These are phyloP conservation scores for Fusarium paranaense DNA, from an alignment of 2,329 filamentous ascomycete species.

Conservation along the genomic window DNA sequence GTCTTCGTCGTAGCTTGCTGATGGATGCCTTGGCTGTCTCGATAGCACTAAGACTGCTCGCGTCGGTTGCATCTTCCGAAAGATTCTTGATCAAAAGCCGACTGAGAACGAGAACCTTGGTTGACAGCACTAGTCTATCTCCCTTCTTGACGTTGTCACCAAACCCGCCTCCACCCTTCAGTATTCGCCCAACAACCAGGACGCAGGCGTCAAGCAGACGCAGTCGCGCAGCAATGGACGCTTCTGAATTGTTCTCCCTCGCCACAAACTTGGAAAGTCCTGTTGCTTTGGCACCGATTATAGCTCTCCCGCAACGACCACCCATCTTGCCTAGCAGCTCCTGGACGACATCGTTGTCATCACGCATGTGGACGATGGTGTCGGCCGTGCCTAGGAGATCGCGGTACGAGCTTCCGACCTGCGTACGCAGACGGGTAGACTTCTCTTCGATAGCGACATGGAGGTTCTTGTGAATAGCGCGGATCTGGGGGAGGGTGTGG, in stretches of 20 bases:
- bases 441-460: conserved; percentile 72
- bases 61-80: conserved; percentile 58
- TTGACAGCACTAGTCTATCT: conserved; percentile 65
- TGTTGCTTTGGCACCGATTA: conserved; percentile 73
- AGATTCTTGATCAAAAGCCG: conserved; percentile 81
- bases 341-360: conserved; percentile 81
- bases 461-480: conserved; percentile 70
- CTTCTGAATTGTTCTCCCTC: conserved; percentile 43
- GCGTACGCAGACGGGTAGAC: conserved; percentile 69
- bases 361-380: conserved; percentile 90
- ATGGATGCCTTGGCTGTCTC: conserved; percentile 74
- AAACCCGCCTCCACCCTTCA: conserved; percentile 55
- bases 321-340: conserved; percentile 78
- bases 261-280: conserved; percentile 64
- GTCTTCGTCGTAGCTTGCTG: conserved; percentile 68
- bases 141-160: conserved; percentile 53
- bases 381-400: conserved; percentile 93
- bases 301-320: conserved; percentile 78
- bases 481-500: conserved; percentile 72
- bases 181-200: conserved; percentile 60
- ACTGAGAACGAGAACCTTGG: conserved; percentile 82
- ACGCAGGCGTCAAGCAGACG: conserved; percentile 65
- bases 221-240: conserved; percentile 55
- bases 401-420: conserved; percentile 80
- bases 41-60: conserved; percentile 55